A percentile compares a stretch with the other conserved stretches of the same genome.
Evolutionary conservation across 371 early-diverging fungal genomes (phyloP).

Genomic region (Lichtheimia hyalospora): DNA sequence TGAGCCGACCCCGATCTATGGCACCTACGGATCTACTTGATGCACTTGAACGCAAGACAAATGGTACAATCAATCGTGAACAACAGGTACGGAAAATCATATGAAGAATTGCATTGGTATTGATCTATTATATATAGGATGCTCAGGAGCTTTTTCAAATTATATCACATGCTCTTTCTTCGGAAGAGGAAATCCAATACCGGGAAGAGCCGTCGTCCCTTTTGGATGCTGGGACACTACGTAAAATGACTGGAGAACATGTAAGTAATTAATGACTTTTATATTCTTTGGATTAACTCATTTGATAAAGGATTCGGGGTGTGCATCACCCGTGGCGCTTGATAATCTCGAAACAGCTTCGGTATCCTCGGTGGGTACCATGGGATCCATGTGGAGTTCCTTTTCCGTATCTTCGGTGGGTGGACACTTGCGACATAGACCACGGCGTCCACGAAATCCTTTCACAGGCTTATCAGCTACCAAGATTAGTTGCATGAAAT

Average conservation of each 20-base stretch:
- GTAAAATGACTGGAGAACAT: conserved; percentile 26
- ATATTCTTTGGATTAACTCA: background rate
- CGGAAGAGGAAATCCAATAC: conserved; percentile 64
- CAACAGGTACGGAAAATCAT: conserved; percentile 35
- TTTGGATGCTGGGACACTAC: conserved; percentile 35
- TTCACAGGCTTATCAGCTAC: conserved; percentile 76
- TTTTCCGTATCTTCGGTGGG: conserved; percentile 53
- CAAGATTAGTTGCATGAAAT: conserved; percentile 76
- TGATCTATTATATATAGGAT: conserved; percentile 61
- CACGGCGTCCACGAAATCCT: conserved; percentile 58
- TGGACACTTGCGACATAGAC: conserved; percentile 41
- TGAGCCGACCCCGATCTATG: conserved; percentile 36
- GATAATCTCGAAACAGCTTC: conserved; percentile 50
- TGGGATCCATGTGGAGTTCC: conserved; percentile 55
- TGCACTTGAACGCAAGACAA: conserved; percentile 42
- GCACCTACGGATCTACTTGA: conserved; percentile 38
- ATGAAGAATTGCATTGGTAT: background rate
- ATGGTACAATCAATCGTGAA: conserved; percentile 43
- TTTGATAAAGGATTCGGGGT: conserved; percentile 7
- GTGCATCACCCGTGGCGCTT: conserved; percentile 20
- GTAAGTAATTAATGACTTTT: conserved; percentile 9
- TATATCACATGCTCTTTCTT: conserved; percentile 75
- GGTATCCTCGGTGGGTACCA: conserved; percentile 45
- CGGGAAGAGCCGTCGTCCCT: conserved; percentile 35
- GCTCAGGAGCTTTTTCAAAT: conserved; percentile 94